Evolutionary conservation across 2,329 filamentous ascomycete genomes (phyloP), one percentile per base, ranked within the genome.

Genomic region (Cytospora piceicola): DNA sequence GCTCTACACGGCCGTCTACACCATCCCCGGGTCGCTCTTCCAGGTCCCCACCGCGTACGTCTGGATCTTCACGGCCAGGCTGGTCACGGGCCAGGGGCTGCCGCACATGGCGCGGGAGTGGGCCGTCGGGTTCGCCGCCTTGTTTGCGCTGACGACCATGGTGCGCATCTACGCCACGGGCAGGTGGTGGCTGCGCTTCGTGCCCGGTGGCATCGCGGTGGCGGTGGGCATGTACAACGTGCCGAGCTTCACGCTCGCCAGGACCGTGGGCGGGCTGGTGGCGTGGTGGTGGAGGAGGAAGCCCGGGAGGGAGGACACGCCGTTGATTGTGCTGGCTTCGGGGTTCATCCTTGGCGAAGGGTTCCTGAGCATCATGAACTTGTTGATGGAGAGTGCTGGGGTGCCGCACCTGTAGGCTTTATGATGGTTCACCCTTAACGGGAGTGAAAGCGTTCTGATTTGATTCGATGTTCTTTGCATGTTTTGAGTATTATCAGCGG

Each of bases 31-130:
- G 0, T 89, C 92, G 12, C 81, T 97, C 61, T 98, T 99, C 76
- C 91, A 97, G 74, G 93, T 97, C 1, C 95, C 95, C 0, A 98
- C 95, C 0, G 94, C 89, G 0, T 97, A 94, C 75, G 94, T 99
- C 6, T 99, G 95, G 95, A 91, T 99, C 61, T 97, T 97, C 76
- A 99, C 95, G 0, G 94, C 95, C 1, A 85, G 95, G 20, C 83
- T 99, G 2, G 94, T 99, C 12, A 98, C 94, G 0, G 95, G 95
- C 1, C 86, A 95, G 70, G 95, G 95, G 0, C 76, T 99, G 52
- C 95, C 95, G 0, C 82, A 86, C 0, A 93, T 93, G 88, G 94
- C 93, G 0, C 88, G 86, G 73, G 88, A 94, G 72, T 96, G 91
- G 81, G 91, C 94, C 0, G 77, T 88, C 0, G 89, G 87, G 0